Base-by-base conservation (phyloP, 2,329 filamentous ascomycete genomes). In the Calonectria ilicicola region DNA sequence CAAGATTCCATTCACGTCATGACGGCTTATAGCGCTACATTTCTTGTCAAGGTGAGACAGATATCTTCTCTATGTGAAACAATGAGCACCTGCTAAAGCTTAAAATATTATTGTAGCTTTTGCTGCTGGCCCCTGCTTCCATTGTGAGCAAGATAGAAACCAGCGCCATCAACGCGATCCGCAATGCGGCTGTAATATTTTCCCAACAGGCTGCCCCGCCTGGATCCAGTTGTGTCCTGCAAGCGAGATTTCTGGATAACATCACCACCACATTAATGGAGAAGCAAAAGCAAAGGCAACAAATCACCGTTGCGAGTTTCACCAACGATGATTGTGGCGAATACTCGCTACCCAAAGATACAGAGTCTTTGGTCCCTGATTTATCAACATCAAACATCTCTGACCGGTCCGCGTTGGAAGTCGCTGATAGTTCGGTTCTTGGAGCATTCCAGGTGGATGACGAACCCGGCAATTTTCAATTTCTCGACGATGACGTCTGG, bases 1-100 rank as follows among this genome's bases (percentile, higher is more conserved):
- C 84, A 86, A 72, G 84, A 85, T 65, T 85, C 84, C 1, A 77
- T 86, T 6, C 84, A 86, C 72, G 83, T 85, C 17, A 85, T 85
- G 84, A 82, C 81, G 19, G 84, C 84, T 3, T 85, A 86, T 70
- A 81, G 82, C n/a, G 82, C 83, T 15, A 82, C 83, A 3, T 84
- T 85, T 65, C 75, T 85, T 2, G 80, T 85, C 56, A 85, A 85
- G 75, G 81, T 82, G 21, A 38, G 15, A 23, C 19, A n/a, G 3
- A 17, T 19, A 6, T 26, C 23, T 23, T 27, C 2, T 35, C 5
- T 12, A 47, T 47, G 2, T 9, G 23, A n/a, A 38, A 47, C 35
- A 40, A 3, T 27, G 10, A 2, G 21, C 35, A 14, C 38, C 3
- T 12, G n/a, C 38, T 70, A 49, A 64, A 38, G 17, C 12, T 19